phyloP scores from a whole-genome alignment of 1,284 basidiomycete species.

The Ceratobasidium sp. region DNA sequence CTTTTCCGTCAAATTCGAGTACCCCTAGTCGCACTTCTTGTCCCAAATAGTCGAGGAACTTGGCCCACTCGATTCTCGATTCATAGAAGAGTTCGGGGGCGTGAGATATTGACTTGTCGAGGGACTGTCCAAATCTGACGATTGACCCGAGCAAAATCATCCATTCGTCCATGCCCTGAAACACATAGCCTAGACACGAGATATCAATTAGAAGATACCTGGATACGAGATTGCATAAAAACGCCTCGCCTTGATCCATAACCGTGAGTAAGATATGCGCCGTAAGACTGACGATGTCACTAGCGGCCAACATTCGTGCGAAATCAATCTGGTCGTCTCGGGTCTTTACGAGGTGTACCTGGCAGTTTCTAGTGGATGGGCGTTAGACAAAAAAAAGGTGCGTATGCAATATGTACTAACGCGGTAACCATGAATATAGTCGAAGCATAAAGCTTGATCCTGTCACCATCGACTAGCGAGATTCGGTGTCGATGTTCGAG shows the following conservation, averaged over 20 bases:
- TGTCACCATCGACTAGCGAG: neutral
- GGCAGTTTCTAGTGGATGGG: neutral
- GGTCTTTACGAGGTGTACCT: neutral
- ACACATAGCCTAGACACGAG: neutral
- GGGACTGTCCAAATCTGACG: neutral
- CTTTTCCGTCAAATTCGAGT: neutral
- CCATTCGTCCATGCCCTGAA: conserved; percentile 1
- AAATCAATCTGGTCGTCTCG: neutral
- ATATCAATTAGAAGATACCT: neutral
- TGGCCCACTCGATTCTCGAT: neutral
- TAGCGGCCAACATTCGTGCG: neutral
- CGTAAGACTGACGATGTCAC: neutral
- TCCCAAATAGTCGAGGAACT: neutral
- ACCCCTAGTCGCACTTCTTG: neutral
- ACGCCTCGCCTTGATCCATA: neutral
- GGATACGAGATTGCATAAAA: neutral
- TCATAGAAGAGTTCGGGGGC: conserved; percentile 4
- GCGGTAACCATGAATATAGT: neutral
- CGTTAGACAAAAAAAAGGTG: neutral
- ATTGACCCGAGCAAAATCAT: neutral
- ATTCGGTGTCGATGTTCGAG: neutral
- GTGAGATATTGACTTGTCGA: neutral
- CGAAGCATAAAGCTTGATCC: neutral
- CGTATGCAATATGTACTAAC: neutral
- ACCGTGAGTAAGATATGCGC: neutral